A percentile compares a stretch with the other conserved stretches of the same genome.
Evolutionary conservation across 1,139 yeast genomes (phyloP).

Genomic region (Hyphopichia wangnamkhiaoensis): DNA sequence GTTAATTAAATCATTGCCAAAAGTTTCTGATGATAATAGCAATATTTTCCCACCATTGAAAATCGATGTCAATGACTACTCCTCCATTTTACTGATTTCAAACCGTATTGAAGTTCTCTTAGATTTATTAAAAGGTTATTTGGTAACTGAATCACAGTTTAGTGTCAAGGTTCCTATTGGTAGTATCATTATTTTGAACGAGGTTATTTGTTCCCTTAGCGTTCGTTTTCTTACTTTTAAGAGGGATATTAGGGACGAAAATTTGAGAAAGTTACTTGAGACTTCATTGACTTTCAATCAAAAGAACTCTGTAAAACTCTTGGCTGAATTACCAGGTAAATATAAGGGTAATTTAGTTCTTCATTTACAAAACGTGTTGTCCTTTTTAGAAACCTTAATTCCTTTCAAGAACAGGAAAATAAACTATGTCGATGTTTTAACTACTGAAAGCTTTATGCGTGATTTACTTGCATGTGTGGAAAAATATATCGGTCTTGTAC

Average conservation of each 20-base stretch:
- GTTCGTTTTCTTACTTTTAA: constrained; percentile 54
- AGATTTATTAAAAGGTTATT: constrained; percentile 45
- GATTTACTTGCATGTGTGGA: constrained; percentile 30
- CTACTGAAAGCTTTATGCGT: constrained; percentile 31
- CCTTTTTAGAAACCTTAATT: constrained; percentile 54
- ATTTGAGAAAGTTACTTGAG: constrained; percentile 39
- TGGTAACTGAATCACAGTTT: constrained; percentile 47
- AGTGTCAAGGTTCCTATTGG: constrained; percentile 62
- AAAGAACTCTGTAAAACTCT: constrained; percentile 40
- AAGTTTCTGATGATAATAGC: constrained; percentile 15
- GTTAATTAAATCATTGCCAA: constrained; percentile 36
- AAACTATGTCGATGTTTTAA: constrained; percentile 28
- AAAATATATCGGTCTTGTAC: constrained; percentile 30
- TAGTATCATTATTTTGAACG: constrained; percentile 46
- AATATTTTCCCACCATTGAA: constrained; percentile 47
- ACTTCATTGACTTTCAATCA: constrained; percentile 48
- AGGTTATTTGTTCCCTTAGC: constrained; percentile 54
- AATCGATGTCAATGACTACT: constrained; percentile 59
- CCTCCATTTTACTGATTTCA: constrained; percentile 51
- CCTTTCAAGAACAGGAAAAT: constrained; percentile 48
- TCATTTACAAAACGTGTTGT: constrained; percentile 47
- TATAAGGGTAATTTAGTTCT: constrained; percentile 52
- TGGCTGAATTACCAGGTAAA: constrained; percentile 34
- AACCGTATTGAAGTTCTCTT: constrained; percentile 49
- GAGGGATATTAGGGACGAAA: constrained; percentile 58